These are phyloP conservation scores for Bimuria novae-zelandiae DNA, from an alignment of 2,329 filamentous ascomycete species.

Conservation along the genomic window DNA sequence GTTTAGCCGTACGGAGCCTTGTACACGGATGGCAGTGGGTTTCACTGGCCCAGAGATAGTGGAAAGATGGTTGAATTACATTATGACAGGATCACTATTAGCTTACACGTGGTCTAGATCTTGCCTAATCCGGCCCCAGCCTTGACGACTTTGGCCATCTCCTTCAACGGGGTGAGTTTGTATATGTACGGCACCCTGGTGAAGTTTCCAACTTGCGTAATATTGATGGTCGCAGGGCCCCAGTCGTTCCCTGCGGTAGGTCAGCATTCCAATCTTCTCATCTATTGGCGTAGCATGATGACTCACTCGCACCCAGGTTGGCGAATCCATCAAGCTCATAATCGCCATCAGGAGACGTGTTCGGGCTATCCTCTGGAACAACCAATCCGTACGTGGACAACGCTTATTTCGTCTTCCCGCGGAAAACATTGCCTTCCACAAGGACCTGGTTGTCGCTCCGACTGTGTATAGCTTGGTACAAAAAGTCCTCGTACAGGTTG, in stretches of 20 bases:
- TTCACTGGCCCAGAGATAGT: no score
- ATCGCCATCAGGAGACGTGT: constrained; percentile 59
- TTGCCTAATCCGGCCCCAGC: constrained; percentile 55
- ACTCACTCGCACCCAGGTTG: constrained; percentile 58
- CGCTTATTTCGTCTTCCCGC: constrained; percentile 53
- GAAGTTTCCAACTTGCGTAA: constrained; percentile 58
- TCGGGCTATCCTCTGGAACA: constrained; percentile 60
- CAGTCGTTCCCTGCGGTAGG: constrained; percentile 51
- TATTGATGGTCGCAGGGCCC: constrained; percentile 55
- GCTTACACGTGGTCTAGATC: constrained; percentile 20
- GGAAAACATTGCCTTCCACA: constrained; percentile 56
- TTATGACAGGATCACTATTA: background rate
- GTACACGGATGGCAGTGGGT: no score
- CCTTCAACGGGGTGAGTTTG: constrained; percentile 52
- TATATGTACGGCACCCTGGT: constrained; percentile 56
- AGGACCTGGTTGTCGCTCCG: constrained; percentile 52
- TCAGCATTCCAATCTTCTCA: constrained; percentile 9
- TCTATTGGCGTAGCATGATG: background rate
- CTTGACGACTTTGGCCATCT: constrained; percentile 51
- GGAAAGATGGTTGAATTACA: no score
- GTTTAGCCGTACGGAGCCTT: background rate
- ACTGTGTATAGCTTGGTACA: constrained; percentile 50
- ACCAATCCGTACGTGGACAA: constrained; percentile 60
- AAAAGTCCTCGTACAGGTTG: constrained; percentile 48
- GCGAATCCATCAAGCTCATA: constrained; percentile 60